These are phyloP conservation scores for Phytophthora europaea DNA, from an alignment of 352 stramenopile genomes.

Conservation along the genomic window DNA sequence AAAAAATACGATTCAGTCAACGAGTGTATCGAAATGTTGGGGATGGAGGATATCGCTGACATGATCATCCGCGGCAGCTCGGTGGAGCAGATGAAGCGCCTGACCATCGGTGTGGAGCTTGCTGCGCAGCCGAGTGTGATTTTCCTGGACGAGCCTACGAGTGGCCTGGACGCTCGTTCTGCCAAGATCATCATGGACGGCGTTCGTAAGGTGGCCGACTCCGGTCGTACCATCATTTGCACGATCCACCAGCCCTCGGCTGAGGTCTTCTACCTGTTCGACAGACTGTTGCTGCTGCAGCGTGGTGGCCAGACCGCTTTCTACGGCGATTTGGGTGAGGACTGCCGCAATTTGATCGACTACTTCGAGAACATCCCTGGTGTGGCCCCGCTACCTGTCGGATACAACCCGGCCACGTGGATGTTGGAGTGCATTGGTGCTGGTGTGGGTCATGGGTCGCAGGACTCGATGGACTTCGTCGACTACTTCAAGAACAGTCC, in stretches of 20 bases:
- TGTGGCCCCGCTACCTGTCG: slow-evolving; percentile 28
- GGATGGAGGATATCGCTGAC: slow-evolving; percentile 36
- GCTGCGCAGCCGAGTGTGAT: slow-evolving; percentile 31
- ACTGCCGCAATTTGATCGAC: slow-evolving; percentile 31
- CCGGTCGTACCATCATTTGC: slow-evolving; percentile 57
- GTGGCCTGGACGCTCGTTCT: slow-evolving; percentile 15
- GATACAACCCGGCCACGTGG: slow-evolving; percentile 77
- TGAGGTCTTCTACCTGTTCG: slow-evolving; percentile 85
- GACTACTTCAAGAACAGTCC: slow-evolving; percentile 35
- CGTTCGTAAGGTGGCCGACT: slow-evolving; percentile 27
- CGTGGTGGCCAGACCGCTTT: slow-evolving; percentile 28
- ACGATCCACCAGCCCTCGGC: slow-evolving; percentile 90
- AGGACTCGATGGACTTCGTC: slow-evolving; percentile 30
- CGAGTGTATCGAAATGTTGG: slow-evolving; percentile 33
- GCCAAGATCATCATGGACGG: slow-evolving; percentile 27
- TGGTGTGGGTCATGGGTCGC: neutral
- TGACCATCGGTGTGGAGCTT: slow-evolving; percentile 82
- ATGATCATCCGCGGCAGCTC: slow-evolving; percentile 39
- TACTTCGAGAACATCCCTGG: slow-evolving; percentile 49
- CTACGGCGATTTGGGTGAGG: slow-evolving; percentile 39
- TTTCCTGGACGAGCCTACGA: slow-evolving; percentile 24
- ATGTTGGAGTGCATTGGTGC: slow-evolving; percentile 73
- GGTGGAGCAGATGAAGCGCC: slow-evolving; percentile 29
- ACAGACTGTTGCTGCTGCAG: slow-evolving; percentile 78
- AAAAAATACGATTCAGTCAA: slow-evolving; percentile 35